Base-by-base conservation (phyloP, 202 grass and related monocot species). In the Hordeum pubiflorum region DNA sequence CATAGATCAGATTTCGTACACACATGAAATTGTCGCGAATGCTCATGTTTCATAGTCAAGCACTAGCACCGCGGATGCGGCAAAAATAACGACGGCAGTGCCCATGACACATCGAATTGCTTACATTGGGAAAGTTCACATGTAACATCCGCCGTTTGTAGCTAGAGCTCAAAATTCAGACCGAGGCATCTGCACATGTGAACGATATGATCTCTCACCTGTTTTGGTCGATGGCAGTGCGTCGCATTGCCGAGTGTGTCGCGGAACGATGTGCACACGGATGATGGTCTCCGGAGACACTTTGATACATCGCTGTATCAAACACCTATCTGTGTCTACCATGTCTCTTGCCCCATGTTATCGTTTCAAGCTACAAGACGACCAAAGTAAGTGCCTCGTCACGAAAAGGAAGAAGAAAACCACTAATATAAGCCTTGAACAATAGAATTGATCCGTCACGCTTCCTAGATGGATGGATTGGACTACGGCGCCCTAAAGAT, bases 361-460 rank as follows among this genome's bases (percentile, higher is more conserved):
- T 23, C 50, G 26, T 43, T 69, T 18, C 62, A 17, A 39, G 61
- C 79, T 82, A 63, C 85, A 78, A 15, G 74, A 84, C 26, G 76
- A 75, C 14, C 69, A 40, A 64, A 37, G 10, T 64, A 9, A 66
- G 15, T 43, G 43, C 9, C 57, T 12, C 24, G 24, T 37, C 15
- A 23, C 3, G 15, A 14, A 31, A 13, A 2, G 2, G 13, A 38
- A 2, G 8, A 27, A 36, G 1, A 20, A 7, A 43, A 46, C 13
- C 27, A 14, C 74, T 26, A 26, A 26, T 26, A 26, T 26, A 26
- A 26, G 24, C 24, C 24, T 26, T 26, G 24, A 26, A 26, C 24
- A 26, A 26, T 26, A 26, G 1, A 26, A 26, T 26, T 26, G 24
- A 26, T 1, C 24, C 24, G 24, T 26, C 24, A 26, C 24, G 24